Evolutionary conservation across 768 basidiomycete genomes (phyloP), one percentile per base, ranked within the genome.

Genomic region (Phaffia australis): DNA sequence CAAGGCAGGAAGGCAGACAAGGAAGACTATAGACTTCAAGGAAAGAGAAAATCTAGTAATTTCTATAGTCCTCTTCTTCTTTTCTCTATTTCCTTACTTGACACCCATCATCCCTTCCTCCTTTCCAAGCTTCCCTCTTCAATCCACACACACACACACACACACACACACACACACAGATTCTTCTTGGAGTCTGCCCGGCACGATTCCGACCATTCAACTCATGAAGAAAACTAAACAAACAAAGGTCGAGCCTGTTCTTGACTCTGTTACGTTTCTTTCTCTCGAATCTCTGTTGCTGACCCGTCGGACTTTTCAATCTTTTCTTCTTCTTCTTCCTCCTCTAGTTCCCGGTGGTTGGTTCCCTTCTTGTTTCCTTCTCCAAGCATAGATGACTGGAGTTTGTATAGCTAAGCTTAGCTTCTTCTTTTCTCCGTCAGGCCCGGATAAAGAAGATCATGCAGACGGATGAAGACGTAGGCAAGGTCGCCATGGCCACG

Each of bases 371-470:
- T 8, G 1, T 11, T 25, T n/a, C 16, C n/a, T 42, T 2, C 50
- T 35, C 6, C 15, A 47, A 35, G 46, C 60, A 16, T 23, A 64
- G n/a, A n/a, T n/a, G n/a, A n/a, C n/a, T n/a, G 18, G 23, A 23
- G n/a, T n/a, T 51, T 51, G 50, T 23, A 16, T 51, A 51, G 18
- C 18, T 16, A 51, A n/a, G n/a, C 54, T 48, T 25, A 46, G 61
- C 0, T 56, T 15, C 65, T 25, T 18, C 19, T 48, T 35, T 15
- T 46, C 66, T n/a, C 27, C 27, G 35, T 30, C 71, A 94, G 92
- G 93, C 94, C 3, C 86, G 94, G 55, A 98, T 98, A 79, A 98
- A 97, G 82, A 89, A 90, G 80, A 95, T 97, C 64, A 98, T 98
- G 89, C 94, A 98, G 80, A 91, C 92, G 75, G 94, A 98, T 74